These are phyloP conservation scores for Candida suzukii DNA, from an alignment of 805 yeast species.

Conservation along the genomic window DNA sequence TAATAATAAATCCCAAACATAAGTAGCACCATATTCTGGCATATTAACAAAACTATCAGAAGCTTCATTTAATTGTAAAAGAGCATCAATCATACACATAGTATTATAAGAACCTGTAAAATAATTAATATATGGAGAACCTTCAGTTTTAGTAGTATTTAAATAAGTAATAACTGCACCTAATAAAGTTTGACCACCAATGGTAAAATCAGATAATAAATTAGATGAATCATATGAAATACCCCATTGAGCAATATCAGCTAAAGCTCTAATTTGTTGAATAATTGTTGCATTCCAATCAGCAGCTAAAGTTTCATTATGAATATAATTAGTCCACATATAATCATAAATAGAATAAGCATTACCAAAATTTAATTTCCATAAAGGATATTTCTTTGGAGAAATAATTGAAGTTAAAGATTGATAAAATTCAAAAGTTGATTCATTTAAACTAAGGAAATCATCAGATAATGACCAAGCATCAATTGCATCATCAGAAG, in stretches of 20 bases:
- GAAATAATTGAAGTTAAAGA: conserved; percentile 23
- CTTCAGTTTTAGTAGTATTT: conserved; percentile 27
- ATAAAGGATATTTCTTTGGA: conserved; percentile 17
- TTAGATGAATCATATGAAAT: conserved; percentile 26
- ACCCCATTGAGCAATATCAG: conserved; percentile 33
- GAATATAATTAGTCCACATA: conserved; percentile 33
- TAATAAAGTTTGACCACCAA: conserved; percentile 36
- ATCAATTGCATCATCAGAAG: conserved; percentile 26
- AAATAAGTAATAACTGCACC: conserved; percentile 28
- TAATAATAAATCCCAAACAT: conserved; percentile 35
- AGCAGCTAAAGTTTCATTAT: conserved; percentile 30
- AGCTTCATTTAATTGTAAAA: conserved; percentile 26
- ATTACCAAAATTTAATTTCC: conserved; percentile 29
- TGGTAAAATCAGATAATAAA: conserved; percentile 22
- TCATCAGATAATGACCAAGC: conserved; percentile 21
- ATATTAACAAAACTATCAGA: conserved; percentile 35
- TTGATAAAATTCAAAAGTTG: conserved; percentile 33
- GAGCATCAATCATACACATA: conserved; percentile 33
- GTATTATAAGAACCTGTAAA: conserved; percentile 39
- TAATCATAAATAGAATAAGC: conserved; percentile 35
- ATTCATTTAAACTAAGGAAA: conserved; percentile 25
- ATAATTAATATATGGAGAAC: conserved; percentile 32
- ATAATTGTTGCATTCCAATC: conserved; percentile 26
- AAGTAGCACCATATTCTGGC: conserved; percentile 39
- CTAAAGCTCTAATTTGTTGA: conserved; percentile 25